Percentiles rank a stretch among this genome's conserved stretches.
These are phyloP conservation scores for Rhododendron simsii DNA, from an alignment of 148 eudicot genomes.

Conservation along the genomic window DNA sequence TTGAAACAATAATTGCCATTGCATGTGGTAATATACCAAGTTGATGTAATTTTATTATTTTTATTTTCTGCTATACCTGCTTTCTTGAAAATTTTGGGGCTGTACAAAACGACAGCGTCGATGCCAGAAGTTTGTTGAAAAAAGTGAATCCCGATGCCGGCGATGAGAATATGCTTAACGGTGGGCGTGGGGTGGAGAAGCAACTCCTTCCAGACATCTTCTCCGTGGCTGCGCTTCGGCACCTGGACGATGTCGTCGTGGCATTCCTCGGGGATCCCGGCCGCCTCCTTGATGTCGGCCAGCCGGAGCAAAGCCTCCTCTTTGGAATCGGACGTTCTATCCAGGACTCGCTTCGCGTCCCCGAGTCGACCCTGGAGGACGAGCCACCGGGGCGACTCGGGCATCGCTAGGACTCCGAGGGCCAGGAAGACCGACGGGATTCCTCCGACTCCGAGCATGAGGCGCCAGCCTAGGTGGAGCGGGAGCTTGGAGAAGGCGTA, in stretches of 20 bases:
- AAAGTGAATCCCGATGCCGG: slow-evolving; percentile 46
- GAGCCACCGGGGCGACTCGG: slow-evolving; percentile 47
- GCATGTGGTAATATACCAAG: no score
- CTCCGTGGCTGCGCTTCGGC: slow-evolving; percentile 21
- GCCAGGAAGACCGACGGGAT: slow-evolving; percentile 26
- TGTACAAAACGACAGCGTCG: slow-evolving; percentile 49
- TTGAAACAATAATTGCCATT: no score
- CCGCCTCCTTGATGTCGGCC: slow-evolving; percentile 45
- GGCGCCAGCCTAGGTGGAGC: slow-evolving; percentile 29
- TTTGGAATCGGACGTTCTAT: slow-evolving; percentile 33
- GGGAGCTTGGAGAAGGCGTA: slow-evolving; percentile 31
- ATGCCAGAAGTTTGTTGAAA: slow-evolving; percentile 50
- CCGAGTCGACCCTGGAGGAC: slow-evolving; percentile 40
- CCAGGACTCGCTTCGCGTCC: slow-evolving; percentile 40
- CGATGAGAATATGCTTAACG: slow-evolving; percentile 33
- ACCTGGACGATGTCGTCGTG: slow-evolving; percentile 28
- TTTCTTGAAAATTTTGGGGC: slow-evolving; percentile 43
- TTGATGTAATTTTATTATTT: no score
- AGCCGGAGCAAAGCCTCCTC: slow-evolving; percentile 37
- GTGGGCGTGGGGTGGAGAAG: slow-evolving; percentile 36
- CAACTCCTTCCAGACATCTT: slow-evolving; percentile 41
- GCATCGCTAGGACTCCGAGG: slow-evolving; percentile 30
- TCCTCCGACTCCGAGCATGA: slow-evolving; percentile 43
- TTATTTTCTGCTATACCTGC: slow-evolving; percentile 25
- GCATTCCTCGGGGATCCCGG: slow-evolving; percentile 32